Conservation (phyloP, 164 flowering plant genomes). For the Litsea cubeba region DNA sequence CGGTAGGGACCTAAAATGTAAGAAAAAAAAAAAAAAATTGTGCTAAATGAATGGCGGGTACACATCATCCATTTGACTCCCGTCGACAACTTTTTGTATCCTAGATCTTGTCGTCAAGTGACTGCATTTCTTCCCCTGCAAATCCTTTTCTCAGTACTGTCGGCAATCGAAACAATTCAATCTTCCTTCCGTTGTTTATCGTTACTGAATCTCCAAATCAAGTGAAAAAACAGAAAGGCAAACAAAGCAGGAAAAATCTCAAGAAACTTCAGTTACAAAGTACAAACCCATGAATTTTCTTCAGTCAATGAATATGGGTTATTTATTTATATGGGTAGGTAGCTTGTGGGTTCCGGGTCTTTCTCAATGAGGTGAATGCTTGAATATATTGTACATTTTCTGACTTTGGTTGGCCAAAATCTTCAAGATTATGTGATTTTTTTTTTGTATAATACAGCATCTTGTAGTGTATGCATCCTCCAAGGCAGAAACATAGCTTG, state of each 20-base stretch:
- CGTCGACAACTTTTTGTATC: no score
- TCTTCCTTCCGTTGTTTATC: no score
- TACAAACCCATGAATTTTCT: neutral
- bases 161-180: no score
- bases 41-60: no score
- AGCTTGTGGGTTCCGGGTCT: conserved; percentile 13
- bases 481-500: neutral
- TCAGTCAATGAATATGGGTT: neutral
- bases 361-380: conserved; percentile 13
- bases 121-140: no score
- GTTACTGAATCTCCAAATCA: no score
- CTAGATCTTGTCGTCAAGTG: no score
- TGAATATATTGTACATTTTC: conserved; percentile 6
- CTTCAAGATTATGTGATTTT: neutral
- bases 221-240: neutral
- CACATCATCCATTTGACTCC: no score
- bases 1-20: no score
- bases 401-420: conserved; percentile 1
- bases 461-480: neutral
- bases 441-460: neutral
- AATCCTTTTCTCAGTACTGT: no score
- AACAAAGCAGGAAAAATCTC: neutral
- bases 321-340: conserved; percentile 1
- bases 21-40: no score
- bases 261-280: no score